These are phyloP conservation scores for Penicillium cataractarum DNA, from an alignment of 495 filamentous ascomycete species.

Conservation along the genomic window DNA sequence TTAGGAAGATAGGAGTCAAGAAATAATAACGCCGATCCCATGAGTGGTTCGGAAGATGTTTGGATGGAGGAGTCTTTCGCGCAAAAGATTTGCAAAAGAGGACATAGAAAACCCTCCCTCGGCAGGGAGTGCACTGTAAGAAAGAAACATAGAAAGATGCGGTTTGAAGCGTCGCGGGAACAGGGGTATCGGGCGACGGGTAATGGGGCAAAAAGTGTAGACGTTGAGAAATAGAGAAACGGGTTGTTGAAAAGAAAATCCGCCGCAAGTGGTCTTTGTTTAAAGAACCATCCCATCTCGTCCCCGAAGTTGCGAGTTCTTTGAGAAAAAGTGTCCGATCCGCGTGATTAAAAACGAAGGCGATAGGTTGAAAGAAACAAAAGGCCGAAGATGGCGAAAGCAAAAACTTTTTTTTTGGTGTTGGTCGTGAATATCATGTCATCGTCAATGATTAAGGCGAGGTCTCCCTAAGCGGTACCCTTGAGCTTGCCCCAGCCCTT, in stretches of 20 bases:
- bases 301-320: slow-evolving; percentile 4
- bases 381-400: slow-evolving; percentile 12
- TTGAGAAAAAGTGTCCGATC: slow-evolving; percentile 7
- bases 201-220: not conserved
- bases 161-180: slow-evolving; percentile 12
- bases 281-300: slow-evolving; percentile 3
- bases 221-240: not conserved
- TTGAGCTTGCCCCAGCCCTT: slow-evolving; percentile 51
- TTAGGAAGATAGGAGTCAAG: not conserved
- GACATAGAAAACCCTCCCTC: not conserved
- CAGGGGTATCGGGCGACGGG: slow-evolving; percentile 21
- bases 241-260: slow-evolving; percentile 11
- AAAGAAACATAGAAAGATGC: slow-evolving; percentile 8
- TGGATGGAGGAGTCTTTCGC: not conserved
- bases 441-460: slow-evolving; percentile 6
- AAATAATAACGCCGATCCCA: slow-evolving; percentile 8
- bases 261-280: not conserved
- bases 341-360: slow-evolving; percentile 16
- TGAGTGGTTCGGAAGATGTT: slow-evolving; percentile 17
- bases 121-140: not conserved
- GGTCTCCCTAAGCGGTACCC: slow-evolving; percentile 37
- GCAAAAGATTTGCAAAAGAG: not conserved
- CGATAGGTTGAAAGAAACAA: slow-evolving; percentile 15
- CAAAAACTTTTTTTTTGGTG: slow-evolving; percentile 39
- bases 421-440: slow-evolving; percentile 34